A percentile compares a stretch with the other conserved stretches of the same genome.
Evolutionary conservation across 192 early-diverging fungal species (phyloP).

Genomic region (Pecoramyces ruminantium): DNA sequence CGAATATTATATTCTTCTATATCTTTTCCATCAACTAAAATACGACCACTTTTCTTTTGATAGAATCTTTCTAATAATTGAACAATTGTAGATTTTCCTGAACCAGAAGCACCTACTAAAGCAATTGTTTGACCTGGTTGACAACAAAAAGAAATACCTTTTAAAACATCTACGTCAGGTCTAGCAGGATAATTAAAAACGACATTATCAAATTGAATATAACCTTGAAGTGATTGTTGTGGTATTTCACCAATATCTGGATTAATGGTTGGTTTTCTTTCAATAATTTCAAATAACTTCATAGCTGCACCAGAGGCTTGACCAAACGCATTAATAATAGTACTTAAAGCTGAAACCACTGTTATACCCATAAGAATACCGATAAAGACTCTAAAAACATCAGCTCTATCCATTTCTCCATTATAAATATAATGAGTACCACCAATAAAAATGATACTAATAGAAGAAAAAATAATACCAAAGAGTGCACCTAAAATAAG

Average conservation of each 20-base stretch:
- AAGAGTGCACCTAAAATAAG: too few relatives aligned
- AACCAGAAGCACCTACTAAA: constrained; percentile 74
- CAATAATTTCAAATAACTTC: constrained; percentile 65
- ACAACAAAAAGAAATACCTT: constrained; percentile 34
- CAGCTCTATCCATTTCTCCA: constrained; percentile 16
- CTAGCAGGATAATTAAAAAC: constrained; percentile 75
- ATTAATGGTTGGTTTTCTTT: constrained; percentile 57
- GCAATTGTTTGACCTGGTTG: constrained; percentile 64
- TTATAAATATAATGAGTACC: constrained; percentile 28
- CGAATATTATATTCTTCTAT: constrained; percentile 59
- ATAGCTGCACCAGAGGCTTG: constrained; percentile 64
- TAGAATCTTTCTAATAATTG: constrained; percentile 78
- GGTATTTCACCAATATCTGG: background rate
- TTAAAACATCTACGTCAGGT: constrained; percentile 62
- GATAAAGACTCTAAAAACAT: constrained; percentile 73
- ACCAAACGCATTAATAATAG: constrained; percentile 55
- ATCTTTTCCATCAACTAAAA: constrained; percentile 61
- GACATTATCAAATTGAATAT: constrained; percentile 60
- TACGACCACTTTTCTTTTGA: constrained; percentile 25
- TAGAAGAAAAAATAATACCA: constrained; percentile 9
- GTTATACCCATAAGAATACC: constrained; percentile 73
- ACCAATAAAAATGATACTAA: constrained; percentile 23
- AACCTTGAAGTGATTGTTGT: constrained; percentile 21
- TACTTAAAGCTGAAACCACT: constrained; percentile 50
- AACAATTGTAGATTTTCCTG: constrained; percentile 78